Conservation (phyloP, 2,329 filamentous ascomycete species). For the Teratosphaeria nubilosa region DNA sequence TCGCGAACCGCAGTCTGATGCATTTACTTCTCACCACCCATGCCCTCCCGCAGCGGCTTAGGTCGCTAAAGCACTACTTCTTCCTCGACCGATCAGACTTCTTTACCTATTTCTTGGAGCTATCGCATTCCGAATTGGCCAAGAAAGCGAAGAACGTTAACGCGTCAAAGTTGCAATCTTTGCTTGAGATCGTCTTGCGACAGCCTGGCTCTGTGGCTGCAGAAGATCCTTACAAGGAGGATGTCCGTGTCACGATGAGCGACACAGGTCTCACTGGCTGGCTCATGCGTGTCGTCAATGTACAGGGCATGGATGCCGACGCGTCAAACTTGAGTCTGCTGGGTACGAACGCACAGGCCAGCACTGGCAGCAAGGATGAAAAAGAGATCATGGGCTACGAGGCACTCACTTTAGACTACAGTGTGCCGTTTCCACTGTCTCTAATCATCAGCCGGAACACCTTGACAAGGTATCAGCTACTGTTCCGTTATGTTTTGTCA, state of each 20-base stretch:
- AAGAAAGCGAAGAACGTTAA: slow-evolving; percentile 84
- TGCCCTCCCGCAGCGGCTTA: slow-evolving; percentile 72
- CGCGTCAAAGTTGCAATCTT: slow-evolving; percentile 81
- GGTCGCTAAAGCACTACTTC: slow-evolving; percentile 96
- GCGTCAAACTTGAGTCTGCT: slow-evolving; percentile 45
- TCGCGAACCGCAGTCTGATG: slow-evolving; percentile 89
- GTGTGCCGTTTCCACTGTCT: slow-evolving; percentile 88
- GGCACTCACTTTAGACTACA: slow-evolving; percentile 86
- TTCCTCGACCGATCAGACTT: slow-evolving; percentile 97
- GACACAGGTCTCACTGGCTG: slow-evolving; percentile 87
- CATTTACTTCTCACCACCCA: slow-evolving; percentile 87
- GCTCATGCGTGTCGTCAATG: slow-evolving; percentile 91
- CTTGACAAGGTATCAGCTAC: slow-evolving; percentile 88
- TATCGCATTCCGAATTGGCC: slow-evolving; percentile 70
- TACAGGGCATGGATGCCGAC: slow-evolving; percentile 75
- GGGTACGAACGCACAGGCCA: slow-evolving; percentile 58
- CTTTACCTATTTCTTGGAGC: slow-evolving; percentile 94
- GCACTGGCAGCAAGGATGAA: slow-evolving; percentile 53
- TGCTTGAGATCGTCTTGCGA: slow-evolving; percentile 92
- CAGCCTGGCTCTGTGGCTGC: slow-evolving; percentile 91
- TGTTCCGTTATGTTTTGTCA: slow-evolving; percentile 89
- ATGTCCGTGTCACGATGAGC: slow-evolving; percentile 96
- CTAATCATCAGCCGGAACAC: slow-evolving; percentile 94
- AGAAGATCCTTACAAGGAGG: slow-evolving; percentile 93
- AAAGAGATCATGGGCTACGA: slow-evolving; percentile 86